Base-by-base conservation (phyloP, 2,329 filamentous ascomycete genomes). In the Diaporthe helianthi region DNA sequence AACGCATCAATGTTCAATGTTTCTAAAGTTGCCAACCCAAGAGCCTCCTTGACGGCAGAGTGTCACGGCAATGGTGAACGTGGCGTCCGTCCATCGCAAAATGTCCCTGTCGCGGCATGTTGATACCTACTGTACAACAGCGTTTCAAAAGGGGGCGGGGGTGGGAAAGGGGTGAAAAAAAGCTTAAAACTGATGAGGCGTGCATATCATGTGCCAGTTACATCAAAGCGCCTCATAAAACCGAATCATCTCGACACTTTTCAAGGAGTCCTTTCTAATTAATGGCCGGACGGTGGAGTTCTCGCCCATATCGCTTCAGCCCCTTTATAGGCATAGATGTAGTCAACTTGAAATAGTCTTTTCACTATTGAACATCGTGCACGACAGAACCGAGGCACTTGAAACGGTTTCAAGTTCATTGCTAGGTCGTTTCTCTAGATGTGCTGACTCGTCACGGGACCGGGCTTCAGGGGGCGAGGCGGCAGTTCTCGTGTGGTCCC, bases 341-440 rank as follows among this genome's bases (percentile, higher is more conserved):
- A 12, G 10, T 44, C 15, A 12, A 6, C 3, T 12, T 2, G 7
- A n/a, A 10, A 41, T 1, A 41, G 2, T 7, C 3, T 0, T 12
- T n/a, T 44, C 17, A 29, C 22, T 26, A 5, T 29, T 19, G 15
- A 17, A 29, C 4, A 8, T 7, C 9, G 17, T 60, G 24, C 24
- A 5, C 24, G 26, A 10, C 33, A 15, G 17, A 44, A 13, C 4
- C 2, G 15, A 60, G 31, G 4, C 2, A 15, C 13, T 15, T 9
- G 15, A 38, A 44, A 60, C 38, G 8, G 54, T 60, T 60, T 44
- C 54, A 44, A 24, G 36, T 60, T 29, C 24, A 60, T 60, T 44
- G 10, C 54, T 3, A 4, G 54, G 54, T 44, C 17, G 3, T 15
- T 26, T 29, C n/a, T 58, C 9, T 12, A 15, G 24, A 19, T 10